Conservation (phyloP, 2,329 filamentous ascomycete genomes). For the Cyphellophora attinorum region DNA sequence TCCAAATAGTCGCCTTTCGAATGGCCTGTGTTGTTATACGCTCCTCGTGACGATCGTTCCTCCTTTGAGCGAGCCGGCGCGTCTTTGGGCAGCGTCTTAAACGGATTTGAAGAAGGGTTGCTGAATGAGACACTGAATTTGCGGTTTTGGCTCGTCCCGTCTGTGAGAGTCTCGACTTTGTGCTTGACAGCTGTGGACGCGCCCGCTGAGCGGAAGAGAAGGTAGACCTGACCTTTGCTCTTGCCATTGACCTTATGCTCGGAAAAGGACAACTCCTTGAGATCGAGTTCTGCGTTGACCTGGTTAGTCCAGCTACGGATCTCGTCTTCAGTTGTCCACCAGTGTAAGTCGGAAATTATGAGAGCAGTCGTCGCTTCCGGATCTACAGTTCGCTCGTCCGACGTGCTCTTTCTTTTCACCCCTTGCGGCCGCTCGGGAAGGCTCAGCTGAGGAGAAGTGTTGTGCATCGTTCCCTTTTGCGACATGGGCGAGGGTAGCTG, state of each 20-base stretch:
- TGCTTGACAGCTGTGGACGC: slow-evolving; percentile 79
- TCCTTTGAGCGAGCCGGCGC: slow-evolving; percentile 61
- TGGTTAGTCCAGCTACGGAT: slow-evolving; percentile 76
- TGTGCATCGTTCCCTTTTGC: slow-evolving; percentile 16
- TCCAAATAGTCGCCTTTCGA: slow-evolving; percentile 32
- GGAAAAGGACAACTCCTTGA: slow-evolving; percentile 91
- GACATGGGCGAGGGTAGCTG: no score
- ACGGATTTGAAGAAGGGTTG: slow-evolving; percentile 70
- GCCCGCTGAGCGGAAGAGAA: slow-evolving; percentile 76
- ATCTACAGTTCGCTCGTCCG: slow-evolving; percentile 47
- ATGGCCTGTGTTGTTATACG: slow-evolving; percentile 29
- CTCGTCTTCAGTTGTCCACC: slow-evolving; percentile 97
- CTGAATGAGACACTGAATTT: slow-evolving; percentile 65
- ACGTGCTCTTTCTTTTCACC: slow-evolving; percentile 52
- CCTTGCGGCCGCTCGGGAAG: slow-evolving; percentile 46
- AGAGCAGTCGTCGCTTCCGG: slow-evolving; percentile 59
- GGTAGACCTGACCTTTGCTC: slow-evolving; percentile 83
- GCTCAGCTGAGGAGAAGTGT: no score
- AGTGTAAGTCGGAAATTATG: slow-evolving; percentile 81
- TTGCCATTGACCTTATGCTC: slow-evolving; percentile 99
- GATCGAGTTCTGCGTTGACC: slow-evolving; percentile 70
- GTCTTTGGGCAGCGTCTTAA: slow-evolving; percentile 84
- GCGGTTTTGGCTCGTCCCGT: slow-evolving; percentile 49
- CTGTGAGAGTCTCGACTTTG: slow-evolving; percentile 59
- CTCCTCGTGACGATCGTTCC: slow-evolving; percentile 39